Base-by-base conservation (phyloP, 2,329 filamentous ascomycete genomes). In the Pseudogymnoascus sp. region DNA sequence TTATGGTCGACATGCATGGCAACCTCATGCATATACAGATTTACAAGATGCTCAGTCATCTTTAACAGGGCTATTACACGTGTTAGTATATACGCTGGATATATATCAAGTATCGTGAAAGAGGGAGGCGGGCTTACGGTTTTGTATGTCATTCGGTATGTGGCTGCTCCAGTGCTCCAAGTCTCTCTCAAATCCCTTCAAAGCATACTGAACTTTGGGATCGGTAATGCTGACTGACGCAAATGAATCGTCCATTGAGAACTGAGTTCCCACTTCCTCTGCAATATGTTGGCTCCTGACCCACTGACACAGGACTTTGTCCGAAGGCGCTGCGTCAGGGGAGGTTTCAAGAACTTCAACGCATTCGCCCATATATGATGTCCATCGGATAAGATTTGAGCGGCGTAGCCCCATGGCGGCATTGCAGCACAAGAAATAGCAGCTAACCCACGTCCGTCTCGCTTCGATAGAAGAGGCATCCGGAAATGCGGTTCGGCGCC, bases 21-120 rank as follows among this genome's bases (percentile, higher is more conserved):
- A 61, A 85, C 78, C 71, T 86, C 84, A 68, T 86, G 82, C 67
- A 86, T 79, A 69, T 83, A 86, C 2, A 86, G 74, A 64, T 79
- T 81, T 42, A 83, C 70, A 8, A 81, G 76, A 67, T 81, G 76
- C 65, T 83, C 78, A n/a, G 80, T 79, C 67, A 86, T 76, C 59
- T 75, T 75, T 64, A 85, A 68, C 7, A 77, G 70, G 12, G 76
- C 81, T 80, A 71, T 66, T n/a, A 7, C 12, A 39, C 10, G 16
- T 57, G 47, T 57, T 5, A 57, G 47, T 34, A 57, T 23, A 57
- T 12, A 14, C 16, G 34, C 67, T 66, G 37, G 45, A 47, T 26
- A 8, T 40, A 16, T 39, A 64, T 26, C n/a, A n/a, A 37, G 34
- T n/a, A 14, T 11, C 16, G 5, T 26, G 23, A 12, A 57, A n/a